These are phyloP conservation scores for Metschnikowia shivogae DNA, from an alignment of 805 yeast genomes.

Conservation along the genomic window DNA sequence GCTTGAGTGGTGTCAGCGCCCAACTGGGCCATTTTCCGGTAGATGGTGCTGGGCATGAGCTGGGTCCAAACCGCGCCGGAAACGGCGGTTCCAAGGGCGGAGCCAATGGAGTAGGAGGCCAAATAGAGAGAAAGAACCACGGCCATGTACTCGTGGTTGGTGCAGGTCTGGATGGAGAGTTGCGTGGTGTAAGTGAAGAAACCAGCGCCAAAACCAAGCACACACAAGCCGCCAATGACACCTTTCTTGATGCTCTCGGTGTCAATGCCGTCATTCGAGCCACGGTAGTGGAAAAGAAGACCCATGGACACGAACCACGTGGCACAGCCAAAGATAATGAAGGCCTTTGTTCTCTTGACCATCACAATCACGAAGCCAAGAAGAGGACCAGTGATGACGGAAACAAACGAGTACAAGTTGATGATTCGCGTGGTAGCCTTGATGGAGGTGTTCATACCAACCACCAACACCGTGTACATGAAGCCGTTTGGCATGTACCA, in stretches of 20 bases:
- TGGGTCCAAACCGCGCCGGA: constrained; percentile 74
- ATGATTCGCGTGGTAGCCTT: constrained; percentile 65
- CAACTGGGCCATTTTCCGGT: constrained; percentile 23
- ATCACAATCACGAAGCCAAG: constrained; percentile 52
- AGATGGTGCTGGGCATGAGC: constrained; percentile 44
- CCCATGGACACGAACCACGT: constrained; percentile 64
- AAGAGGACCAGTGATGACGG: constrained; percentile 56
- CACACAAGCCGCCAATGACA: constrained; percentile 58
- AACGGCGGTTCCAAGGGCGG: constrained; percentile 58
- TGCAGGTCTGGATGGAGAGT: constrained; percentile 54
- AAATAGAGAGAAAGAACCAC: constrained; percentile 54
- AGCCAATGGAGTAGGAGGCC: constrained; percentile 57
- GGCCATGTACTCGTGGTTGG: constrained; percentile 63
- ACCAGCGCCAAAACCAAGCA: constrained; percentile 72
- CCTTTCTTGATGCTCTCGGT: constrained; percentile 38
- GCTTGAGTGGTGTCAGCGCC: constrained; percentile 26
- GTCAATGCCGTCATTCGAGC: constrained; percentile 38
- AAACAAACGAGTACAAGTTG: constrained; percentile 61
- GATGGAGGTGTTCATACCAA: constrained; percentile 55
- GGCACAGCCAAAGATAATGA: constrained; percentile 53
- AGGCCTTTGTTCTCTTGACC: constrained; percentile 49
- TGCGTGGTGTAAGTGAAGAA: constrained; percentile 64
- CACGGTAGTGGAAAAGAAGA: constrained; percentile 53
- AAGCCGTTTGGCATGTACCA: constrained; percentile 70
- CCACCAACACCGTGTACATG: constrained; percentile 61